Base-by-base conservation (phyloP, 352 stramenopile genomes). In the Pythium diclinum region DNA sequence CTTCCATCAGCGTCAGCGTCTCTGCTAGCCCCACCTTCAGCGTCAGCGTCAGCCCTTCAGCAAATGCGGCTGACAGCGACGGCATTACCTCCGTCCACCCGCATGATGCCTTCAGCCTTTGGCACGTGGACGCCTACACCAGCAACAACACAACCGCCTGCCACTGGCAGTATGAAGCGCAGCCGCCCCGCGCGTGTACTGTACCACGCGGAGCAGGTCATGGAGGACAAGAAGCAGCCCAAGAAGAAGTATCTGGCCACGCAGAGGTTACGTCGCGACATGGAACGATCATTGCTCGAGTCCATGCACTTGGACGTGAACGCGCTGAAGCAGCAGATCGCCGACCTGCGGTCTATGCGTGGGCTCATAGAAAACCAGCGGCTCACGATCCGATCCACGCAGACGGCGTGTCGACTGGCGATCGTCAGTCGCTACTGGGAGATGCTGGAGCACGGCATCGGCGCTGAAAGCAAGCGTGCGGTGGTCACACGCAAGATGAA, bases 241-340 rank as follows among this genome's bases (percentile, higher is more conserved):
- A 75, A 75, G 59, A 75, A 75, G 46, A 72, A 72, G 64, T 75
- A 75, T 55, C 61, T 75, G 40, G 68, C 68, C n/a, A 75, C 59
- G 30, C 68, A 75, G 65, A 59, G 68, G 10, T 49, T 75, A 40
- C 63, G 68, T 1, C 68, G 68, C 38, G 68, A 75, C 68, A 34
- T 69, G 38, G 68, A 75, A 56, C 68, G 68, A 32, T 69, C 68
- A 17, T 67, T 61, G 0, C 48, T 62, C 33, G 64, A 75, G 57
- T 72, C 69, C 44, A 61, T 70, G 13, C 38, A 47, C 21, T 56
- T 75, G 17, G 68, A 75, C 46, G 69, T 75, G 19, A 72, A 75
- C 60, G 71, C 57, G 5, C 46, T 75, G 36, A 66, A 66, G 28
- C 69, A 75, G 30, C 64, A 72, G 60, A 75, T 75, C 69, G 69